Evolutionary conservation across 805 yeast genomes (phyloP).

Genomic region (Ogataea allantospora): DNA sequence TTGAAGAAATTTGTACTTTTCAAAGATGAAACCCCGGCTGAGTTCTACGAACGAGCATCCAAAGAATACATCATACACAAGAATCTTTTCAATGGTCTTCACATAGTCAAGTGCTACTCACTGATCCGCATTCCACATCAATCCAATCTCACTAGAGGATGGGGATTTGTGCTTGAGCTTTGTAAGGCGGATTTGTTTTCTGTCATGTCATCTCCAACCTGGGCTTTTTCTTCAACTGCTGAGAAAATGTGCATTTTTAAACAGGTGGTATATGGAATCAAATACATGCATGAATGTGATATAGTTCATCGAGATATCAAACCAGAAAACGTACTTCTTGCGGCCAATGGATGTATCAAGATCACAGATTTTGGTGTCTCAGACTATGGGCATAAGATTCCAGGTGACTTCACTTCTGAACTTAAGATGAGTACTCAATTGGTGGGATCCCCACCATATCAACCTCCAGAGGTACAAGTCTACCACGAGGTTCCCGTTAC

Average conservation of each 20-base stretch:
- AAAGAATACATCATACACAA: conserved; percentile 70
- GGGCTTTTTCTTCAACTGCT: conserved; percentile 48
- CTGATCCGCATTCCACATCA: conserved; percentile 62
- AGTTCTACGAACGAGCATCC: conserved; percentile 66
- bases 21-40: conserved; percentile 64
- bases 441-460: conserved; percentile 84
- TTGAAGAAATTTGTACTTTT: conserved; percentile 66
- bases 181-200: conserved; percentile 62
- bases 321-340: conserved; percentile 85
- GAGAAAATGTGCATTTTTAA: conserved; percentile 74
- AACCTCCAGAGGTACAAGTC: conserved; percentile 75
- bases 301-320: conserved; percentile 93
- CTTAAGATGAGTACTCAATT: conserved; percentile 44
- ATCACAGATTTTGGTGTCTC: conserved; percentile 95
- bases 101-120: conserved; percentile 59
- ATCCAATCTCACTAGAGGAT: conserved; percentile 55
- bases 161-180: conserved; percentile 76
- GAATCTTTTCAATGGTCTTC: conserved; percentile 52
- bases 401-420: conserved; percentile 49
- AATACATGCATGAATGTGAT: conserved; percentile 67
- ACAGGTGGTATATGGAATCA: conserved; percentile 64
- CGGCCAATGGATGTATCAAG: conserved; percentile 55
- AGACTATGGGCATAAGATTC: conserved; percentile 60
- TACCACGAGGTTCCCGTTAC: conserved; percentile 39
- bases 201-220: conserved; percentile 56